A percentile compares a stretch with the other conserved stretches of the same genome.
These are phyloP conservation scores for Botrytis fabae DNA, from an alignment of 2,329 filamentous ascomycete species.

Conservation along the genomic window DNA sequence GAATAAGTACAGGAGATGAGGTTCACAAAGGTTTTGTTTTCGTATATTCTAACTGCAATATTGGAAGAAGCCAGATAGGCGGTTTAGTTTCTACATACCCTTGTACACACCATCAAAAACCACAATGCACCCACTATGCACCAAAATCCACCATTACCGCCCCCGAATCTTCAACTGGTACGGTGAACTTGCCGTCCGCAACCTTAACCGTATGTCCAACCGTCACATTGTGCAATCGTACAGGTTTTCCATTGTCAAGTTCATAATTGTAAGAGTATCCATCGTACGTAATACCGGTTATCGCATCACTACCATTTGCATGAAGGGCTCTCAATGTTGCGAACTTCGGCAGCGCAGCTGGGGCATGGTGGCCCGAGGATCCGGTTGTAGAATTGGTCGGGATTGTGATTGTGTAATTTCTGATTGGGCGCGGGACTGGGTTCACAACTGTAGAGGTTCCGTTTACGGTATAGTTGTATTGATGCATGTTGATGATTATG, in stretches of 20 bases:
- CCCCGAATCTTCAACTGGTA: conserved; percentile 48
- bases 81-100: neutral
- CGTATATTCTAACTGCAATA: neutral
- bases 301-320: conserved; percentile 64
- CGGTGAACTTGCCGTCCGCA: conserved; percentile 42
- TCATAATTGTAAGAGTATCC: conserved; percentile 63
- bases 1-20: neutral
- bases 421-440: conserved; percentile 39
- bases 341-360: conserved; percentile 22
- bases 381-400: conserved; percentile 21
- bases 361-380: conserved; percentile 5
- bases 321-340: conserved; percentile 50
- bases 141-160: conserved; percentile 38
- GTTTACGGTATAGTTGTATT: conserved; percentile 59
- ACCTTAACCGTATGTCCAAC: conserved; percentile 47
- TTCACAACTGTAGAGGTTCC: conserved; percentile 40
- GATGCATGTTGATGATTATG: conserved; percentile 57
- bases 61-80: neutral
- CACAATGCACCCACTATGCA: neutral
- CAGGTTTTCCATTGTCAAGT: conserved; percentile 54
- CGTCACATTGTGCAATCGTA: conserved; percentile 56
- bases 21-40: too few relatives aligned
- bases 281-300: conserved; percentile 61
- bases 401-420: conserved; percentile 48
- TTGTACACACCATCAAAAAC: neutral